These are phyloP conservation scores for Prototheca stagnorum DNA, from an alignment of 163 green algal genomes.

Conservation along the genomic window DNA sequence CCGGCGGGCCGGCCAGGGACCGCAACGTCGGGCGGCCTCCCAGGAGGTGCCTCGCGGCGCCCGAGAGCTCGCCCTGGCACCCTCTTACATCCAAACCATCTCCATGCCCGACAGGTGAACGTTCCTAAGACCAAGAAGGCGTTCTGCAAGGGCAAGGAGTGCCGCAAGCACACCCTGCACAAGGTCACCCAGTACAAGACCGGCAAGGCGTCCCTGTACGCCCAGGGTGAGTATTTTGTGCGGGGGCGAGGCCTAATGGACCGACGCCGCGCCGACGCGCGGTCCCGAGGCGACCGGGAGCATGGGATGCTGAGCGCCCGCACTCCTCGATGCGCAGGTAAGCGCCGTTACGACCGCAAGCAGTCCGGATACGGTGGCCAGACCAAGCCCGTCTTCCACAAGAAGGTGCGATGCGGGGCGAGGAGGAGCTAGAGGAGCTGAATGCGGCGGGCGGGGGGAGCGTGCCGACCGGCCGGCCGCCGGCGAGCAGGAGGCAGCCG, in stretches of 20 bases:
- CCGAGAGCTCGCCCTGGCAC: too few species aligned
- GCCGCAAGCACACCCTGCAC: slow-evolving; percentile 95
- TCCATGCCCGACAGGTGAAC: slow-evolving; percentile 68
- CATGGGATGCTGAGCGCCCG: too few species aligned
- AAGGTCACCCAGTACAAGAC: slow-evolving; percentile 99
- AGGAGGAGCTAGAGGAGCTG: background rate
- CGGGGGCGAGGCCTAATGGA: background rate
- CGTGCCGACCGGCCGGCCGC: too few species aligned
- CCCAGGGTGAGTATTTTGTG: slow-evolving; percentile 62
- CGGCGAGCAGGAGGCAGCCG: too few species aligned
- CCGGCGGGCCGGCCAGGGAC: too few species aligned
- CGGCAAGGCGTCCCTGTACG: slow-evolving; percentile 95
- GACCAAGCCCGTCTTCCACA: slow-evolving; percentile 99
- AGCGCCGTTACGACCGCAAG: slow-evolving; percentile 98
- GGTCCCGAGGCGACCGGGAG: too few species aligned
- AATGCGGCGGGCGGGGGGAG: background rate
- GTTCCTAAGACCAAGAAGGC: slow-evolving; percentile 96
- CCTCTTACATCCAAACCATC: too few species aligned
- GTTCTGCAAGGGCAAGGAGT: slow-evolving; percentile 92
- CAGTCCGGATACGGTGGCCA: slow-evolving; percentile 96
- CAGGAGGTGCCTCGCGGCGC: too few species aligned
- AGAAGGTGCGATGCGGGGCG: too few species aligned
- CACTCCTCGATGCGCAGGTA: slow-evolving; percentile 47
- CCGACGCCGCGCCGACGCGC: background rate
- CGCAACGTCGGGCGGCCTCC: too few species aligned